Base-by-base conservation (phyloP, 306 rosid genomes). In the Arachis hypogaea region DNA sequence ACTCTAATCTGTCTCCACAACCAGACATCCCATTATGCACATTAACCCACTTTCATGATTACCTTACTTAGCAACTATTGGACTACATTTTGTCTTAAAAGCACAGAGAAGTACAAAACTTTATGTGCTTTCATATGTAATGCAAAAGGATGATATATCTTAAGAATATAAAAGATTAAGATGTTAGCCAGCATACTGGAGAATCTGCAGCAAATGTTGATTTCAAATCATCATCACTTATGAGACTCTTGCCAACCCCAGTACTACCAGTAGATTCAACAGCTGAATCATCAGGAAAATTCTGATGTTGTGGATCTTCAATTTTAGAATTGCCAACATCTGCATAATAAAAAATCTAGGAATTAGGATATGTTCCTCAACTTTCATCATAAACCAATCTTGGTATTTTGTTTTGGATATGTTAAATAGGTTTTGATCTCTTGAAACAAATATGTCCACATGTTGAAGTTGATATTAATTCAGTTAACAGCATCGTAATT, bases 211-310 rank as follows among this genome's bases (percentile, higher is more conserved):
- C 59, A 86, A 83, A 84, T 40, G 94, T 30, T 81, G 86, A 83
- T 82, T 87, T 91, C 86, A 90, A 72, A 78, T 94, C 97, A 83
- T 94, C 98, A 62, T 91, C 97, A 29, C 75, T 87, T 81, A 84
- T 68, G 71, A 85, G 87, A 87, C 79, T 94, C 85, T 91, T 94
- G 77, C 84, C 88, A 11, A 86, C 74, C 76, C 89, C 95, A 81
- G 87, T 69, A 84, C 80, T 80, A 68, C 82, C 69, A 51, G 87
- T 56, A 77, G 96, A 42, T 45, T 91, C 97, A 4, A 75, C 59
- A 36, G 77, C 75, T 28, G 93, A 72, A 54, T 94, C 96, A 54
- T 94, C 98, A 50, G 86, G 77, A 73, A 84, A 63, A 85, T 63
- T 88, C 61, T 81, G 97, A 44, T 84, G 88, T 61, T 86, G 98